Base-by-base conservation (phyloP, 306 rosid species). In the Astragalus glycyphyllos region DNA sequence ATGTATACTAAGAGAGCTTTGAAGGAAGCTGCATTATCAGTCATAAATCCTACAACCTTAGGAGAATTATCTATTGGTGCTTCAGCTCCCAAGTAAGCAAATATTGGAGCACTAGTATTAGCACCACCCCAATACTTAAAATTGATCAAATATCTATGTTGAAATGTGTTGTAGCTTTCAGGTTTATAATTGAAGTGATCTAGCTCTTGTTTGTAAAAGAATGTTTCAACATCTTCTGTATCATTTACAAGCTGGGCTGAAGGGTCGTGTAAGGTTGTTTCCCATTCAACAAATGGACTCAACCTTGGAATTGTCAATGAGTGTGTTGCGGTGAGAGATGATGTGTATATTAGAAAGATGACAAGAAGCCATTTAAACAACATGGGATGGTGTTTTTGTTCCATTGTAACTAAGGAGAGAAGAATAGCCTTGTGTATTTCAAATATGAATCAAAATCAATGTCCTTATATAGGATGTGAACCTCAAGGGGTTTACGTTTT, bases 151-250 rank as follows among this genome's bases (percentile, higher is more conserved):
- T 89, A 91, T 72, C 90, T 79, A 73, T 91, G 96, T 4, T 44
- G 78, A 65, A 91, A 91, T 11, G 77, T 85, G 8, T 40, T 45
- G 81, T 80, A 91, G 77, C 93, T 87, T 35, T 91, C 85, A 4
- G 81, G 75, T 55, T 77, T 78, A 45, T 85, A 87, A 58, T 89
- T 91, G 86, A 91, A 91, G 74, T 91, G 97, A 77, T 88, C 97
- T 0, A 91, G 78, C 4, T 79, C 81, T 55, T 89, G 96, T 12
- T 62, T 76, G 74, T 77, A 89, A 47, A 73, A 87, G 69, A 72
- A 87, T 37, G 90, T 89, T 58, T 82, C 9, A 12, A 84, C 29
- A 15, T 85, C 78, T 4, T 48, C 58, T 2, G 70, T 9, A 44
- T 64, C 37, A 14, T 0, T 23, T 11, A 69, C 13, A 7, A 53